Percentiles rank a stretch among this genome's conserved stretches.
Conservation (phyloP, 2,329 filamentous ascomycete species). For the Penicillium sp. region DNA sequence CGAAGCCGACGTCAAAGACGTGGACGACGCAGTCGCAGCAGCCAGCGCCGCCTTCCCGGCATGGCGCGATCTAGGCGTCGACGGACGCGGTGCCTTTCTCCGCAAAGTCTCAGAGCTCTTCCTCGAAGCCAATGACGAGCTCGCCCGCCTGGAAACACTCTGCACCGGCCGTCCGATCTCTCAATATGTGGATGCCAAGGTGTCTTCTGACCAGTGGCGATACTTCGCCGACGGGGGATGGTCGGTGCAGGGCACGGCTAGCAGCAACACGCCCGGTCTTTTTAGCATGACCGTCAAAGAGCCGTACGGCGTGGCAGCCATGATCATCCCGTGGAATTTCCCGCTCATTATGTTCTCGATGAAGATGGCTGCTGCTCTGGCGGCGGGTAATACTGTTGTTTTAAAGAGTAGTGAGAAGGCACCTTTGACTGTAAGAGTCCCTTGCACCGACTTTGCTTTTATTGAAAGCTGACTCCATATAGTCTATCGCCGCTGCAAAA, state of each 20-base stretch:
- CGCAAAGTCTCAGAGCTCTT: slow-evolving; percentile 35
- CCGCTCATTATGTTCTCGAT: slow-evolving; percentile 47
- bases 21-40: slow-evolving; percentile 38
- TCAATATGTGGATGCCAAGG: slow-evolving; percentile 23
- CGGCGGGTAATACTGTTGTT: slow-evolving; percentile 60
- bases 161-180: slow-evolving; percentile 38
- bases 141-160: slow-evolving; percentile 37
- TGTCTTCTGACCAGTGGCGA: slow-evolving; percentile 23
- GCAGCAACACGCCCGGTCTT: slow-evolving; percentile 28
- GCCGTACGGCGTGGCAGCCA: slow-evolving; percentile 54
- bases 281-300: slow-evolving; percentile 41
- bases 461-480: too few relatives aligned
- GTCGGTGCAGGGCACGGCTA: slow-evolving; percentile 12
- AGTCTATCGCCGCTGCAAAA: slow-evolving; percentile 37
- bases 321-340: slow-evolving; percentile 24
- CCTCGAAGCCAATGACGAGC: slow-evolving; percentile 26
- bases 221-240: slow-evolving; percentile 28
- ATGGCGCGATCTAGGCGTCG: slow-evolving; percentile 38
- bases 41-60: slow-evolving; percentile 39
- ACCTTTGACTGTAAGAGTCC: slow-evolving; percentile 49
- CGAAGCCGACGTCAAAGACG: slow-evolving; percentile 34
- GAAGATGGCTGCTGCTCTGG: slow-evolving; percentile 61
- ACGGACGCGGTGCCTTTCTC: slow-evolving; percentile 32
- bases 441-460: neutral
- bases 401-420: slow-evolving; percentile 64